Evolutionary conservation across 768 basidiomycete species (phyloP).

Genomic region (Roridomyces roridus): DNA sequence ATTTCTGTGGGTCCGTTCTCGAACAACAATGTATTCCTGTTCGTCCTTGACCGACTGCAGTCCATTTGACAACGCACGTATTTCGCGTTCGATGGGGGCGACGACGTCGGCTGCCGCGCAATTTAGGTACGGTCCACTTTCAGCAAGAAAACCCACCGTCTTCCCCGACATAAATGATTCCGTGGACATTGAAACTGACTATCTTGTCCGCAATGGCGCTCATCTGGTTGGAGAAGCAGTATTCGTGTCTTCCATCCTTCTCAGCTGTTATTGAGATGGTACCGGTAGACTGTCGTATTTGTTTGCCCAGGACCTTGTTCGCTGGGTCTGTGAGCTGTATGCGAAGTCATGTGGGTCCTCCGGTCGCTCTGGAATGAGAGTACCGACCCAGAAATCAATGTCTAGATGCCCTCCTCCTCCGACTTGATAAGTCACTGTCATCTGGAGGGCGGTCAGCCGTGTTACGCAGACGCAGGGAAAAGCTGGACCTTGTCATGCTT

Average conservation of each 20-base stretch:
- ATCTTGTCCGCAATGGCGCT: conserved; percentile 95
- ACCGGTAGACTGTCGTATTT: conserved; percentile 88
- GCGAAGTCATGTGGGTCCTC: conserved; percentile 7
- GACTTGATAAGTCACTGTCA: conserved; percentile 99
- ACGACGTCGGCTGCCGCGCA: conserved; percentile 64
- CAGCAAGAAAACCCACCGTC: conserved; percentile 62
- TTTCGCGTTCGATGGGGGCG: conserved; percentile 96
- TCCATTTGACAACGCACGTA: conserved; percentile 81
- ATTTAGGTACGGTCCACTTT: background rate
- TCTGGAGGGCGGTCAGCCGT: conserved; percentile 53
- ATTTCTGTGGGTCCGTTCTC: conserved; percentile 91
- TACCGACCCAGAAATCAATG: conserved; percentile 92
- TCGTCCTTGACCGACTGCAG: conserved; percentile 95
- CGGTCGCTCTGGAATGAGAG: background rate
- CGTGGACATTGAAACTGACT: conserved; percentile 98
- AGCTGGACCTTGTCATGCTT: conserved; percentile 80
- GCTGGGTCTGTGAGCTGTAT: conserved; percentile 82
- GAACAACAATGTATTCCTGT: conserved; percentile 97
- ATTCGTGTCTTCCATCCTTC: conserved; percentile 87
- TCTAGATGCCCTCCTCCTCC: conserved; percentile 96
- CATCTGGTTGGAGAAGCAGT: conserved; percentile 99
- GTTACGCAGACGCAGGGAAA: background rate
- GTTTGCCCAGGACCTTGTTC: conserved; percentile 70
- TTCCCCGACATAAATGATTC: conserved; percentile 91
- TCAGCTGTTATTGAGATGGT: conserved; percentile 87